A percentile compares a stretch with the other conserved stretches of the same genome.
phyloP scores from a whole-genome alignment of 1,284 basidiomycete species.

The Cryptococcus floricola region DNA sequence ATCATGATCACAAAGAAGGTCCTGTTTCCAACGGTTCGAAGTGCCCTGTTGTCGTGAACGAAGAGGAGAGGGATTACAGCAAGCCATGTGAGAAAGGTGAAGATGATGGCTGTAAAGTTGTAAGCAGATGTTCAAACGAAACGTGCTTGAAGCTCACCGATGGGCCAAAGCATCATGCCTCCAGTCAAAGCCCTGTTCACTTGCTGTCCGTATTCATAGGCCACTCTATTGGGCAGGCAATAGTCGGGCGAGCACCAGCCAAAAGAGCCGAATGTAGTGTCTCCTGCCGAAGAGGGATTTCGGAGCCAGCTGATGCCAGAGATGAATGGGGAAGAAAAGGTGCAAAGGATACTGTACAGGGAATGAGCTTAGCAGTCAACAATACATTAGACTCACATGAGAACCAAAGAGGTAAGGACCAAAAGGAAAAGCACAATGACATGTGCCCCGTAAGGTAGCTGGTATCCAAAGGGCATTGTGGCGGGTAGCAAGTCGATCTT shows the following conservation, averaged over 20 bases:
- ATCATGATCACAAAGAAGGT: conserved; percentile 33
- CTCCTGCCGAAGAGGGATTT: conserved; percentile 13
- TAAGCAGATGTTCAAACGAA: not conserved
- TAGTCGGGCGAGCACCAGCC: conserved; percentile 38
- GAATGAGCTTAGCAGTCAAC: not conserved
- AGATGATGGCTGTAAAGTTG: conserved; percentile 29
- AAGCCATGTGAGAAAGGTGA: conserved; percentile 39
- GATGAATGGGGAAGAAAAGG: conserved; percentile 47
- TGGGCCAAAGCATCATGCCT: conserved; percentile 44
- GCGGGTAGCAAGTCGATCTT: too few species aligned
- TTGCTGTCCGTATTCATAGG: conserved; percentile 41
- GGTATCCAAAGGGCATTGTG: too few species aligned
- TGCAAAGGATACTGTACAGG: conserved; percentile 34
- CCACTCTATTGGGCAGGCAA: conserved; percentile 25
- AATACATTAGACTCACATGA: conserved; percentile 29
- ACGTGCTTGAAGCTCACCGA: conserved; percentile 19
- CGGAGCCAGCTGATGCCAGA: conserved; percentile 35
- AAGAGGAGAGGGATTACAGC: conserved; percentile 40
- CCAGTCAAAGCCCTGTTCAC: conserved; percentile 42
- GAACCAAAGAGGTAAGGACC: conserved; percentile 31
- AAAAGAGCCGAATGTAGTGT: conserved; percentile 39
- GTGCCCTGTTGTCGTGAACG: conserved; percentile 33
- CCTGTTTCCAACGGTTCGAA: conserved; percentile 37
- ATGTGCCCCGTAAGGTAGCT: conserved; percentile 36
- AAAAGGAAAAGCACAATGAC: conserved; percentile 41